Evolutionary conservation across 208 protist species (phyloP).

Genomic region (Herpetomonas tarakana): DNA sequence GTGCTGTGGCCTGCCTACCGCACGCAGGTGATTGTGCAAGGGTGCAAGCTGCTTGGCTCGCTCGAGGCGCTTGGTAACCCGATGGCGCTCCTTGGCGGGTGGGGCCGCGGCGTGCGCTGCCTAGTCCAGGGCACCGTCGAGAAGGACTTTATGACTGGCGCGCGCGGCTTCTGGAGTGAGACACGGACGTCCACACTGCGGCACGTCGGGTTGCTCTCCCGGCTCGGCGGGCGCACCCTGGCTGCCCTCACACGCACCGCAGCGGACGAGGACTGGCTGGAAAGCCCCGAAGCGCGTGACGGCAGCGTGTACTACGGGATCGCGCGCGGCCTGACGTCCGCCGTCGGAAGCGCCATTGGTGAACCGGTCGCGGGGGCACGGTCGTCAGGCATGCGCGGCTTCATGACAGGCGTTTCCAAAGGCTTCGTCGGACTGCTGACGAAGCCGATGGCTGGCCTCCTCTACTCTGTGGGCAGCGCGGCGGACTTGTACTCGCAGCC

Average conservation of each 20-base stretch:
- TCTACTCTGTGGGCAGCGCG: constrained; percentile 52
- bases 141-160: constrained; percentile 35
- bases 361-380: constrained; percentile 43
- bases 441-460: constrained; percentile 49
- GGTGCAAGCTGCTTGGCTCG: constrained; percentile 71
- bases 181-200: constrained; percentile 70
- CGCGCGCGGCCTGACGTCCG: constrained; percentile 23
- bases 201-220: constrained; percentile 60
- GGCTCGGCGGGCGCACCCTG: constrained; percentile 47
- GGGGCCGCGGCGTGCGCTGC: constrained; percentile 49
- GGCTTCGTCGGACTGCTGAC: constrained; percentile 59
- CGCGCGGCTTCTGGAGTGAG: constrained; percentile 43
- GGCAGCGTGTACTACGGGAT: background rate
- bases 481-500: constrained; percentile 53
- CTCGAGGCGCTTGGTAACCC: constrained; percentile 78
- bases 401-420: constrained; percentile 44
- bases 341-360: constrained; percentile 40
- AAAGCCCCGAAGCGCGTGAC: background rate
- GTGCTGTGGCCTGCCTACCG: constrained; percentile 57
- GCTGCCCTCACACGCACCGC: constrained; percentile 6
- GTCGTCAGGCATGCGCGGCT: constrained; percentile 39
- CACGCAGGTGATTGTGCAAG: constrained; percentile 61
- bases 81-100: constrained; percentile 46
- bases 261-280: background rate
- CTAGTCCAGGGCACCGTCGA: constrained; percentile 35